Evolutionary conservation across 768 basidiomycete species (phyloP), one percentile per base, ranked within the genome.

Genomic region (Lactarius psammicola): DNA sequence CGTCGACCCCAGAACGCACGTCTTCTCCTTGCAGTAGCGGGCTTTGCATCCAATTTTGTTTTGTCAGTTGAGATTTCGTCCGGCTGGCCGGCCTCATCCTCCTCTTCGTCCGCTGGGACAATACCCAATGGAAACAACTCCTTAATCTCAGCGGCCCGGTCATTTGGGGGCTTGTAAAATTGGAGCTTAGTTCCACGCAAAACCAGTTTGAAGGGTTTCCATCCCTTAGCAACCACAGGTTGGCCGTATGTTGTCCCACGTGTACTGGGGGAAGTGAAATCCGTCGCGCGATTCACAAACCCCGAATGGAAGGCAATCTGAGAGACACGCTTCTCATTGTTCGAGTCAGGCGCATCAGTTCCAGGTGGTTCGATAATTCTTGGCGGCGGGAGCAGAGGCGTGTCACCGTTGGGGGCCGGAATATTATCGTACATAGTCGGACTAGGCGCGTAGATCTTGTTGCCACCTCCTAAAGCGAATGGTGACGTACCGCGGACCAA

Each of bases 201-300:
- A 70, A 92, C 88, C 54, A 89, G 81, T 74, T 94, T 94, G 79
- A 84, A 92, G 5, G 90, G 85, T 73, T 94, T 95, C 94, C 94
- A 95, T 0, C 86, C 86, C 70, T 92, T 92, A 23, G 74, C 70
- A 23, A 69, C 65, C 7, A 67, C 68, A 10, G 71, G 60, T 17
- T 65, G 66, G 20, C 71, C 73, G 30, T 68, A 58, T 68, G 71
- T 69, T 38, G 75, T 76, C 18, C 73, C 66, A 38, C 74, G 73
- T 30, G 69, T 70, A 68, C 74, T 64, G 72, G 73, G 68, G 75
- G 73, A 17, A 74, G 65, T 77, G 58, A 85, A 84, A 15, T 83
- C 82, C 18, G 76, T 73, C 38, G 88, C 78, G 33, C 88, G 86
- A 73, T 92, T 92, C 72, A 94, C 79, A 72, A 95, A 90, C 0